Conservation (phyloP, 352 stramenopile genomes). For the Lagenidium giganteum region DNA sequence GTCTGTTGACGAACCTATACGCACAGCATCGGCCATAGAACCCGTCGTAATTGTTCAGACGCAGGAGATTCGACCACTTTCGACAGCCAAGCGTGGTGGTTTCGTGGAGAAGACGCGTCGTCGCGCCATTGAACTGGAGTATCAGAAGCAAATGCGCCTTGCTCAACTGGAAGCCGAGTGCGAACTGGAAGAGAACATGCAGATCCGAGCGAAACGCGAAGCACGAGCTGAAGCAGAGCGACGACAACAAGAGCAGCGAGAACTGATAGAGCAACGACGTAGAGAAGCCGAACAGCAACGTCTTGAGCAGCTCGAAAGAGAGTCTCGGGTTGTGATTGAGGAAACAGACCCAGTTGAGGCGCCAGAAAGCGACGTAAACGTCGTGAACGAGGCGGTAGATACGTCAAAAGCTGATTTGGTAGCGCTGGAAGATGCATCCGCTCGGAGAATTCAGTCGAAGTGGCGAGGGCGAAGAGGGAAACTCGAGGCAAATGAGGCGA, state of each 20-base stretch:
- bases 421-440: too few species aligned
- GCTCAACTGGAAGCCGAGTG: slow-evolving; percentile 66
- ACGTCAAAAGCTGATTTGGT: background rate
- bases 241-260: slow-evolving; percentile 10
- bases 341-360: too few species aligned
- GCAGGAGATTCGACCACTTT: background rate
- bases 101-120: slow-evolving; percentile 57
- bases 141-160: slow-evolving; percentile 62
- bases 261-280: background rate
- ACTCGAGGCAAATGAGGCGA: too few species aligned
- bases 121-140: slow-evolving; percentile 49
- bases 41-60: slow-evolving; percentile 1
- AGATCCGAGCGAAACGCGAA: slow-evolving; percentile 46
- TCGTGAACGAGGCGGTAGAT: background rate
- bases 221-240: slow-evolving; percentile 17
- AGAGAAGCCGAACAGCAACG: too few species aligned
- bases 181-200: slow-evolving; percentile 69
- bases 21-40: too few species aligned
- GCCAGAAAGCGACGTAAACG: background rate
- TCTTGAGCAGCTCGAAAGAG: too few species aligned
- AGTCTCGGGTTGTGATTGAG: too few species aligned
- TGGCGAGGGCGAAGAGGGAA: too few species aligned
- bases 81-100: slow-evolving; percentile 20
- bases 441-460: too few species aligned
- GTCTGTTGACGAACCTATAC: too few species aligned